Evolutionary conservation across 257 asterid genomes (phyloP).

Genomic region (Agastache rugosa): DNA sequence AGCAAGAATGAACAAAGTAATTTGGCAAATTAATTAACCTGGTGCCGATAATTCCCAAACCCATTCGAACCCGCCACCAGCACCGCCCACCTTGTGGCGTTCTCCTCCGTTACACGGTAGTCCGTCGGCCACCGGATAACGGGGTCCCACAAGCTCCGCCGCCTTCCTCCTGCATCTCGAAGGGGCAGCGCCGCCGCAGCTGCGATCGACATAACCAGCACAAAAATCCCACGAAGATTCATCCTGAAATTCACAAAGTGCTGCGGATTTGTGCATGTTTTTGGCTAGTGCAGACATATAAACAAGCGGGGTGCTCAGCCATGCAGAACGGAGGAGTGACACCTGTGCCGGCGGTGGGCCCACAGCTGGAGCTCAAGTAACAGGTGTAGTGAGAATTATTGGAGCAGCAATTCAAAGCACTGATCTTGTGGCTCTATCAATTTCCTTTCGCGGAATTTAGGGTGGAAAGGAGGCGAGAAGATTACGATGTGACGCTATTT

Average conservation of each 20-base stretch:
- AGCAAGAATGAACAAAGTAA: background rate
- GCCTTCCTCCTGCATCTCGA: conserved; percentile 35
- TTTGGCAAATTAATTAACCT: conserved; percentile 44
- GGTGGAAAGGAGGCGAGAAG: background rate
- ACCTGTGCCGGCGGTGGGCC: conserved; percentile 43
- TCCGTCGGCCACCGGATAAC: conserved; percentile 70
- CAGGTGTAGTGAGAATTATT: background rate
- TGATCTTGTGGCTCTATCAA: background rate
- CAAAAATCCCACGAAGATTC: conserved; percentile 44
- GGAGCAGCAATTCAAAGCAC: background rate
- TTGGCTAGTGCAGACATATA: background rate
- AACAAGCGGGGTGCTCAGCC: conserved; percentile 39
- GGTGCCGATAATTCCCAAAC: conserved; percentile 84
- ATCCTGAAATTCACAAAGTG: conserved; percentile 34
- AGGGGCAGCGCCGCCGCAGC: conserved; percentile 37
- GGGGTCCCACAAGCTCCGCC: conserved; percentile 62
- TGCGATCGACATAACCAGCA: conserved; percentile 43
- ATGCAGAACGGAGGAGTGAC: conserved; percentile 70
- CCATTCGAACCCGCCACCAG: conserved; percentile 95
- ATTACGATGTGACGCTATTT: background rate
- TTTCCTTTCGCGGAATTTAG: background rate
- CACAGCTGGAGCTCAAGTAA: background rate
- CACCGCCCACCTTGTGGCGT: conserved; percentile 83
- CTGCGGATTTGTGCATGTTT: background rate
- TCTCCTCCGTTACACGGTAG: conserved; percentile 39